Conservation (phyloP, 805 yeast species). For the Starmerella sp. region DNA sequence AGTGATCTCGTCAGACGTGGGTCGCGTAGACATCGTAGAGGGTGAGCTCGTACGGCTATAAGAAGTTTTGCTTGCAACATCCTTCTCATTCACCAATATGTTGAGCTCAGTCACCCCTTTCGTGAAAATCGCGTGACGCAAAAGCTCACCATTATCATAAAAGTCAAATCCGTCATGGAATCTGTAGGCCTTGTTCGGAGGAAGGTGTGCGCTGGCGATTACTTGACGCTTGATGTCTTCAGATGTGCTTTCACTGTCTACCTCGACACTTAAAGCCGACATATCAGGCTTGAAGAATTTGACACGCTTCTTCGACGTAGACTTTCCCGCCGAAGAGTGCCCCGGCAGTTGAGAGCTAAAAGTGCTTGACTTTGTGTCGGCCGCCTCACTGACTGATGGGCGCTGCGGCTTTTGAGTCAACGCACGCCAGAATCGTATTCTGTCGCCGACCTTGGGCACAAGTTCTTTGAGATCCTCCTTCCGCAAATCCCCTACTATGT, state of each 20-base stretch:
- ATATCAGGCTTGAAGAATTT: constrained; percentile 1
- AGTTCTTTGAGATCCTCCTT: constrained; percentile 53
- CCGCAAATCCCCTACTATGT: constrained; percentile 51
- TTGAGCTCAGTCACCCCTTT: constrained; percentile 6
- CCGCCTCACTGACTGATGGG: neutral
- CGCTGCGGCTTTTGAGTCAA: neutral
- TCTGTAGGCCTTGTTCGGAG: constrained; percentile 21
- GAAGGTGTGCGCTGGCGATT: constrained; percentile 2
- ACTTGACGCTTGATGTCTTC: neutral
- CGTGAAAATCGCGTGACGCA: constrained; percentile 8
- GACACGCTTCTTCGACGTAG: neutral
- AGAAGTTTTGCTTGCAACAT: neutral
- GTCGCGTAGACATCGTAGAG: constrained; percentile 36
- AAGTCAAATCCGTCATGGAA: constrained; percentile 10
- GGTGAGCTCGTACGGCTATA: neutral
- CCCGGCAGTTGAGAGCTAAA: no score
- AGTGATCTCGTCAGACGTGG: constrained; percentile 85
- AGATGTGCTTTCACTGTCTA: neutral
- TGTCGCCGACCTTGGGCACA: constrained; percentile 73
- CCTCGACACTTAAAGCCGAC: constrained; percentile 3
- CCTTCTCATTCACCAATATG: neutral
- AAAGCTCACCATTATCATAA: neutral
- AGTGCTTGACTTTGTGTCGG: no score
- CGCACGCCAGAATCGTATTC: constrained; percentile 46
- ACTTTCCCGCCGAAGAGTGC: no score